Evolutionary conservation across 164 flowering plant species (phyloP), one percentile per base, ranked within the genome.

Genomic region (Platanus orientalis): DNA sequence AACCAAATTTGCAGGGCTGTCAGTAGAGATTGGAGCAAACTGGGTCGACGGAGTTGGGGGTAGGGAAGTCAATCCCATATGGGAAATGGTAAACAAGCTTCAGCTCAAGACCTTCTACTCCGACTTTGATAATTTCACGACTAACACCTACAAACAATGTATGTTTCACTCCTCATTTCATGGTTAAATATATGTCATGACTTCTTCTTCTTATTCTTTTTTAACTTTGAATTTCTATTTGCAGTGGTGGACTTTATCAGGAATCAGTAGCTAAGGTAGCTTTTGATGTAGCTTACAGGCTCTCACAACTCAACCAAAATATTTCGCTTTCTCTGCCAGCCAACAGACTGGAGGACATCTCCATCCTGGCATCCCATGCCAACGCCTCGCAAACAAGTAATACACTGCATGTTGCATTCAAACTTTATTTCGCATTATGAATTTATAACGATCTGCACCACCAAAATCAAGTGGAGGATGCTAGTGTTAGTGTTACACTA

Each of bases 31-130:
- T 26, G 82, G 82, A 39, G 82, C 82, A 2, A 79, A 79, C 42
- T 79, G 82, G 82, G 75, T 79, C 0, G 78, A 76, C 63, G 80
- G 80, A 23, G 78, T 71, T 36, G 69, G 67, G 16, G 79, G 78
- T 10, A 14, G 58, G 30, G 39, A 73, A 54, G 52, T 51, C 9
- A 78, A 75, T 27, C 79, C 79, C 16, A 62, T 79, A 13, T 79
- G 71, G 78, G 49, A 64, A 13, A 74, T 81, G 67, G 79, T 61
- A 27, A 70, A 77, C 7, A 58, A 75, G 54, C 73, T 73, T 26
- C 52, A 73, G n/a, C 76, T 76, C 62, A 70, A 58, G 25, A 70
- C 56, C 20, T 67, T 11, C 59, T 16, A 4, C 55, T 69, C 74
- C 10, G 65, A 73, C 44, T 64, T 29, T 20, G 59, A 56, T 5